A percentile compares a stretch with the other conserved stretches of the same genome.
Conservation (phyloP, 495 filamentous ascomycete genomes). For the Copromyces sp. region DNA sequence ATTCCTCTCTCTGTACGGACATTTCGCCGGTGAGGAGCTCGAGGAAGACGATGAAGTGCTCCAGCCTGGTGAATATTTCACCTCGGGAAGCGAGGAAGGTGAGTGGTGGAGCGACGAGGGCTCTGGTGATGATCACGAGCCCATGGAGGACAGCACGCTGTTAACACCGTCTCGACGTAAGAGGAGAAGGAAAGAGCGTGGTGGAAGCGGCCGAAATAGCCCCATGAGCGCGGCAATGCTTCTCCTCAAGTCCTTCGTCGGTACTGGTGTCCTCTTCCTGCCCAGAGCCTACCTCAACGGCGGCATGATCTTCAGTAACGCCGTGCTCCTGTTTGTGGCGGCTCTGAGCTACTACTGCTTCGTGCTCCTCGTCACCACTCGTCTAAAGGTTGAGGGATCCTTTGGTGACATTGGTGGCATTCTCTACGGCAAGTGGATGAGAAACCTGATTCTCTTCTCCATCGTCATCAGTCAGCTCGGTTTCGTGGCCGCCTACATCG, state of each 20-base stretch:
- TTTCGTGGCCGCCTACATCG: conserved; percentile 95
- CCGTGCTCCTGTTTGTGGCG: conserved; percentile 78
- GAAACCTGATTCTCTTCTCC: conserved; percentile 73
- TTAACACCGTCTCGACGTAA: conserved; percentile 61
- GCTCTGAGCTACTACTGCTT: conserved; percentile 91
- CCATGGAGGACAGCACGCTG: conserved; percentile 73
- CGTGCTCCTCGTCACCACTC: conserved; percentile 78
- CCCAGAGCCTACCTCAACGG: conserved; percentile 89
- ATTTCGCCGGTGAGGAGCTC: conserved; percentile 92
- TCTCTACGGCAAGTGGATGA: conserved; percentile 85
- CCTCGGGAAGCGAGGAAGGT: conserved; percentile 51
- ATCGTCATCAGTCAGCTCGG: conserved; percentile 92
- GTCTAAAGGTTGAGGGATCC: conserved; percentile 72
- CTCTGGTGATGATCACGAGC: conserved; percentile 55
- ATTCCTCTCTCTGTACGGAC: conserved; percentile 87
- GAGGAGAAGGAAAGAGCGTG: conserved; percentile 60
- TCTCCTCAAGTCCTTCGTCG: conserved; percentile 92
- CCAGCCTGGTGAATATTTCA: conserved; percentile 75
- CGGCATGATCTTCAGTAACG: conserved; percentile 91
- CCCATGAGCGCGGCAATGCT: conserved; percentile 67
- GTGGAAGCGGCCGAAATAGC: conserved; percentile 58
- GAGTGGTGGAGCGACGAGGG: conserved; percentile 36
- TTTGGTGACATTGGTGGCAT: conserved; percentile 95
- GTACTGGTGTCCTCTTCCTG: conserved; percentile 93
- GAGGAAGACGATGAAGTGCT: conserved; percentile 91